phyloP scores from a whole-genome alignment of 768 basidiomycete species.

The Rhodocollybia butyracea region DNA sequence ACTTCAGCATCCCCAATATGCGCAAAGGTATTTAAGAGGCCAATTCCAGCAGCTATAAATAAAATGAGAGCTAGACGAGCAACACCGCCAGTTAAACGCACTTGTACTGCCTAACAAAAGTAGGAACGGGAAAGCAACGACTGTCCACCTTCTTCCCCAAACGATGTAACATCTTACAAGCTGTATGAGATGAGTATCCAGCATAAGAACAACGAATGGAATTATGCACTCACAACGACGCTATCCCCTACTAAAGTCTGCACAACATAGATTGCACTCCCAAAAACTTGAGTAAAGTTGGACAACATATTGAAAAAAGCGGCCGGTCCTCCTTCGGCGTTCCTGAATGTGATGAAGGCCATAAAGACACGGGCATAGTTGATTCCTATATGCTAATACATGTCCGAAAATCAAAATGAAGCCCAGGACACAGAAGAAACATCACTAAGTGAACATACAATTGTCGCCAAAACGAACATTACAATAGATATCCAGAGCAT shows the following conservation, averaged over 20 bases:
- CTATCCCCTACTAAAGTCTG: conserved; percentile 37
- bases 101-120: conserved; percentile 29
- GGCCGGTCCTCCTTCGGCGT: conserved; percentile 23
- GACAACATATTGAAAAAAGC: conserved; percentile 31
- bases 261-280: conserved; percentile 30
- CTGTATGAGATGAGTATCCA: conserved; percentile 11
- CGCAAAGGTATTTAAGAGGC: conserved; percentile 29
- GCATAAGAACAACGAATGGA: neutral
- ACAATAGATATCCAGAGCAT: conserved; percentile 29
- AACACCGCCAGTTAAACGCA: conserved; percentile 10
- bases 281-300: conserved; percentile 33
- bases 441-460: conserved; percentile 16
- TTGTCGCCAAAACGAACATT: conserved; percentile 30
- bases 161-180: conserved; percentile 31
- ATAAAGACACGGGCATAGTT: conserved; percentile 32
- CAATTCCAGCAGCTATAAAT: conserved; percentile 23
- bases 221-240: conserved; percentile 24
- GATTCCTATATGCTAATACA: conserved; percentile 32
- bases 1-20: conserved; percentile 24
- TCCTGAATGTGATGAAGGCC: conserved; percentile 28
- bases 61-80: neutral
- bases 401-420: neutral
- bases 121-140: conserved; percentile 24
- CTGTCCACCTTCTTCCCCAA: conserved; percentile 21
- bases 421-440: neutral